Conservation (phyloP, 1,139 yeast genomes). For the Starmera stellimalicola region DNA sequence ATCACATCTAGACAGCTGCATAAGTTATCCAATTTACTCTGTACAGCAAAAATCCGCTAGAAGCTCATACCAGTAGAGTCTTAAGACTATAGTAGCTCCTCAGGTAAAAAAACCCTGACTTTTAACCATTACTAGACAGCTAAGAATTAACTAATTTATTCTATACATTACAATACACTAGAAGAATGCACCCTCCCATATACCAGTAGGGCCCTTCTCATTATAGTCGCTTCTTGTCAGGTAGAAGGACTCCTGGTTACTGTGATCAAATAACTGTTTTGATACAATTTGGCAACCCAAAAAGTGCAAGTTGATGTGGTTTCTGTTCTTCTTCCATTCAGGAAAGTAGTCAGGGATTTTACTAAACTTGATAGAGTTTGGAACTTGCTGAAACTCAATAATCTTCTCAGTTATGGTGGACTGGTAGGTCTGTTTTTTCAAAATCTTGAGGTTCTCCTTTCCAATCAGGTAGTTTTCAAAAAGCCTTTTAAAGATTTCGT, state of each 20-base stretch:
- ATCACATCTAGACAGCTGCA: too few species aligned
- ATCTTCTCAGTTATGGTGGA: slow-evolving; percentile 22
- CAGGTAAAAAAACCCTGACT: neutral
- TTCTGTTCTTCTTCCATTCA: slow-evolving; percentile 84
- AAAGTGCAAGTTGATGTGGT: slow-evolving; percentile 64
- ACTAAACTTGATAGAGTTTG: slow-evolving; percentile 57
- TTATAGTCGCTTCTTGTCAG: slow-evolving; percentile 66
- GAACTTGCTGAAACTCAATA: slow-evolving; percentile 52
- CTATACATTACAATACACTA: neutral
- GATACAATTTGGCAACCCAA: slow-evolving; percentile 86
- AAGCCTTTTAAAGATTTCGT: slow-evolving; percentile 53
- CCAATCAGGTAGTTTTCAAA: slow-evolving; percentile 45
- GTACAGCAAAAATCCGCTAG: too few species aligned
- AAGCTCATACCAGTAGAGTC: too few species aligned
- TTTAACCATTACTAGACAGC: neutral
- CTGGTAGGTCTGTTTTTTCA: slow-evolving; percentile 22
- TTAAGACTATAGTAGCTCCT: too few species aligned
- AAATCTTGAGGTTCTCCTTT: slow-evolving; percentile 19
- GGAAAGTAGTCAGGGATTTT: slow-evolving; percentile 88
- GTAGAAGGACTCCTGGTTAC: slow-evolving; percentile 54
- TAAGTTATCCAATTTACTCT: too few species aligned
- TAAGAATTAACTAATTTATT: neutral
- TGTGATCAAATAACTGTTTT: slow-evolving; percentile 65
- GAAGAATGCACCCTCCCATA: slow-evolving; percentile 39
- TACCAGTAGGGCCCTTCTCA: slow-evolving; percentile 63